These are phyloP conservation scores for Cyclotella kingstonii DNA, from an alignment of 108 stramenopile genomes.

Conservation along the genomic window DNA sequence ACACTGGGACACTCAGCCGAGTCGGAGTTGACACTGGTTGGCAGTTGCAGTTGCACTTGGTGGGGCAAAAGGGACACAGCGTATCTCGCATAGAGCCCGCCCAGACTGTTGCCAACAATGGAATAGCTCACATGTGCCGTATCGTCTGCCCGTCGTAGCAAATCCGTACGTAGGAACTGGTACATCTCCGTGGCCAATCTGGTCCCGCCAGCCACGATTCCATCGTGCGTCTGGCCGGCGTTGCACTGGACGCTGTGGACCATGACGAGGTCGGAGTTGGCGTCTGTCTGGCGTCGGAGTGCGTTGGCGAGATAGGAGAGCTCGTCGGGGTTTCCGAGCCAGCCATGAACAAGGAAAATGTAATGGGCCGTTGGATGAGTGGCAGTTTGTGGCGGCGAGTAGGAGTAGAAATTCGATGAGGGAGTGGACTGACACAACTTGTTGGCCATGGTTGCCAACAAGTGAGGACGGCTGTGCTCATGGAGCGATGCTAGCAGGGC, in stretches of 20 bases:
- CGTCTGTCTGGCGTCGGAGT: slow-evolving; percentile 1
- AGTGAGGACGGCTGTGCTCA: no score
- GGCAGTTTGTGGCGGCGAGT: slow-evolving; percentile 16
- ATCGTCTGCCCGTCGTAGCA: slow-evolving; percentile 27
- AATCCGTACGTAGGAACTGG: slow-evolving; percentile 54
- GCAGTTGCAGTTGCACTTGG: slow-evolving; percentile 41
- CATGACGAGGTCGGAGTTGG: no score
- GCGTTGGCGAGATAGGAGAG: neutral
- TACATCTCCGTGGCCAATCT: slow-evolving; percentile 71
- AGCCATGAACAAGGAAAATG: slow-evolving; percentile 77
- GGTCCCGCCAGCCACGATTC: slow-evolving; percentile 72
- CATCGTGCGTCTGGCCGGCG: slow-evolving; percentile 76
- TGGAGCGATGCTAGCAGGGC: no score
- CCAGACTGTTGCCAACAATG: slow-evolving; percentile 82
- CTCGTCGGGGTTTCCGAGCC: neutral
- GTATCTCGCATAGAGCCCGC: slow-evolving; percentile 81
- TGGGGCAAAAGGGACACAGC: slow-evolving; percentile 59
- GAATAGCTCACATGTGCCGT: slow-evolving; percentile 60
- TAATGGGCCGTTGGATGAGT: slow-evolving; percentile 50
- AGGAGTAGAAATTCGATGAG: slow-evolving; percentile 4
- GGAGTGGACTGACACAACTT: neutral
- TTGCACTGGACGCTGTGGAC: slow-evolving; percentile 72
- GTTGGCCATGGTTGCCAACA: neutral
- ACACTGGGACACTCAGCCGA: neutral
- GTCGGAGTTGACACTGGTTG: neutral